Evolutionary conservation across 805 yeast species (phyloP).

Genomic region (Grigorovia yakushimaensis): DNA sequence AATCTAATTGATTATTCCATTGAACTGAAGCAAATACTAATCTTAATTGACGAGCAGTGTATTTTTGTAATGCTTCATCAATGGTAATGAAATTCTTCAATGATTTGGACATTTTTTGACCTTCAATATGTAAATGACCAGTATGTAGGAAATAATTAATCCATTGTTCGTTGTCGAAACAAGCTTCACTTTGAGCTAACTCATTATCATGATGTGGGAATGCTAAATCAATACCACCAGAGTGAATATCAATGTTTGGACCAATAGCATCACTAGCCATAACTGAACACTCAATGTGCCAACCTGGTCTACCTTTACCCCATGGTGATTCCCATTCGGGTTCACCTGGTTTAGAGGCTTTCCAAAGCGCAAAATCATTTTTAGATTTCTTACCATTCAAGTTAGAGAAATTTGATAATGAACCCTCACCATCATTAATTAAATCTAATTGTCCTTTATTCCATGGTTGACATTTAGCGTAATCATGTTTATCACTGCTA

Average conservation of each 20-base stretch:
- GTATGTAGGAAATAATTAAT: constrained; percentile 93
- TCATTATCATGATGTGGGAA: constrained; percentile 99
- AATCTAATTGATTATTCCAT: constrained; percentile 91
- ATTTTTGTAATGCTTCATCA: constrained; percentile 70
- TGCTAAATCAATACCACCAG: constrained; percentile 95
- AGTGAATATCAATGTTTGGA: constrained; percentile 78
- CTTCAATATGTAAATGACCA: constrained; percentile 96
- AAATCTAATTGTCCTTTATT: constrained; percentile 80
- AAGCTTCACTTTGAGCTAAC: constrained; percentile 93
- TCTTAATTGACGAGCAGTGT: constrained; percentile 74
- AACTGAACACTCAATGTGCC: constrained; percentile 99
- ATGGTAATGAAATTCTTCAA: constrained; percentile 92
- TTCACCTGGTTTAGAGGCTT: constrained; percentile 92
- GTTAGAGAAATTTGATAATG: constrained; percentile 39
- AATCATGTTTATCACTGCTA: constrained; percentile 56
- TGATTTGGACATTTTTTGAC: constrained; percentile 95
- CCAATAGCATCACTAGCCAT: constrained; percentile 93
- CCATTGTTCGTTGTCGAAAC: constrained; percentile 86
- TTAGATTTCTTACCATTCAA: constrained; percentile 56
- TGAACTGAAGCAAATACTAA: constrained; percentile 82
- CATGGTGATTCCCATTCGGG: constrained; percentile 93
- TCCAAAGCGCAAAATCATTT: constrained; percentile 95
- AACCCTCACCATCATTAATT: constrained; percentile 92
- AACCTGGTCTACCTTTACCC: constrained; percentile 98
- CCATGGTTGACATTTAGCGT: constrained; percentile 98